Evolutionary conservation across 768 basidiomycete genomes (phyloP).

Genomic region (Pisolithus tinctorius): DNA sequence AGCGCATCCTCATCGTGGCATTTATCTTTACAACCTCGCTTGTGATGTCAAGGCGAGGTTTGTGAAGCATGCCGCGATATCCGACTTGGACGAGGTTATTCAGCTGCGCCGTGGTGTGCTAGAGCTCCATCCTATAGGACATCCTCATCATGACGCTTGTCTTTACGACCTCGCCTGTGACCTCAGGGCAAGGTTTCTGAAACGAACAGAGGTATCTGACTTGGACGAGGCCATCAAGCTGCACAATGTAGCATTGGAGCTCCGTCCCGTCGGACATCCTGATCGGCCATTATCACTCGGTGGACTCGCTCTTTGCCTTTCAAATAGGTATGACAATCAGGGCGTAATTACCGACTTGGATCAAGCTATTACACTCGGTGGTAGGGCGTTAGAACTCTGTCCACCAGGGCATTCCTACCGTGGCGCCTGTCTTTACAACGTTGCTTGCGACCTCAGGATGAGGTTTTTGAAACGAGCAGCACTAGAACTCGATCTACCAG

Average conservation of each 20-base stretch:
- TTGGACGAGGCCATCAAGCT: conserved; percentile 9
- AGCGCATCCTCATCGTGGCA: neutral
- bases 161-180: conserved; percentile 10
- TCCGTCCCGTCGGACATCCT: conserved; percentile 7
- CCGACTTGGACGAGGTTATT: conserved; percentile 10
- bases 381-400: too few species aligned
- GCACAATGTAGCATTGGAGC: conserved; percentile 5
- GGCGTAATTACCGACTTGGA: neutral
- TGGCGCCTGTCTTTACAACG: too few species aligned
- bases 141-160: neutral
- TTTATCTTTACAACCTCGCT: neutral
- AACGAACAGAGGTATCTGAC: conserved; percentile 3
- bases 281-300: neutral
- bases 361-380: neutral
- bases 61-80: neutral
- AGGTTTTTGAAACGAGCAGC: too few species aligned
- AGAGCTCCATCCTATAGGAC: conserved; percentile 2
- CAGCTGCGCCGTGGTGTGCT: conserved; percentile 3
- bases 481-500: neutral
- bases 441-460: too few species aligned
- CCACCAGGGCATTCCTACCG: too few species aligned
- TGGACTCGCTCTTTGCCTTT: conserved; percentile 6
- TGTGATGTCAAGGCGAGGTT: neutral
- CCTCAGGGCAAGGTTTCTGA: conserved; percentile 10
- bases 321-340: neutral